Evolutionary conservation across 179 eudicot species (phyloP), one percentile per base, ranked within the genome.

Genomic region (Sideroxylon spinosum): DNA sequence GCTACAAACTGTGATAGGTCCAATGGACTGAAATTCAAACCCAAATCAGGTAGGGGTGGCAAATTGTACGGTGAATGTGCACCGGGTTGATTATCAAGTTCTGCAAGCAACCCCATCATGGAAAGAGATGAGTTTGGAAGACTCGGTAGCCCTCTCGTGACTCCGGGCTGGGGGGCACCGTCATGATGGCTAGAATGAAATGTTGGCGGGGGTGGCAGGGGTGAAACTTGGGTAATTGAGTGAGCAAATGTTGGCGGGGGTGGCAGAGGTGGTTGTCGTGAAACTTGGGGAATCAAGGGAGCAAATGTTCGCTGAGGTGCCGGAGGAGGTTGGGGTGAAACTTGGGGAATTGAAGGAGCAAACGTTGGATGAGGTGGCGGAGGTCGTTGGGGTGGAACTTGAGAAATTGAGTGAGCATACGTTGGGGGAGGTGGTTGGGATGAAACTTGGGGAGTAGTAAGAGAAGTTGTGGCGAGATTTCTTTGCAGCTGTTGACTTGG

Each of bases 401-500:
- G 6, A 68, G 55, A 16, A 20, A 78, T 16, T 46, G 46, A 32
- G 44, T 29, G 79, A 28, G 56, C 37, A 11, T 20, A 69, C 3
- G 14, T 64, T 23, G 73, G 32, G 44, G 44, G 44, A 37, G 44
- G 44, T 37, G 2, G 44, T 3, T 37, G 44, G 44, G 44, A 37
- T 37, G 44, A 37, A 67, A 23, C 7, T 22, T 71, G 70, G 80
- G 59, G 55, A 20, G 14, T 32, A 7, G 73, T 37, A 6, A 46
- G 20, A 28, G 76, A 37, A 23, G 80, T 25, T 9, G 77, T 1
- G 4, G 65, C 26, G 9, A 55, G 28, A 28, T 70, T 29, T 56
- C 63, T 74, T 62, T 78, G 82, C 2, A 8, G 14, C 20, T 68
- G 79, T 7, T 81, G 86, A 78, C 57, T 22, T 28, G 76, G 80